Percentiles rank a stretch among this genome's conserved stretches.
phyloP scores from a whole-genome alignment of 1,284 basidiomycete genomes.

The Exobasidium cylindrosporum region DNA sequence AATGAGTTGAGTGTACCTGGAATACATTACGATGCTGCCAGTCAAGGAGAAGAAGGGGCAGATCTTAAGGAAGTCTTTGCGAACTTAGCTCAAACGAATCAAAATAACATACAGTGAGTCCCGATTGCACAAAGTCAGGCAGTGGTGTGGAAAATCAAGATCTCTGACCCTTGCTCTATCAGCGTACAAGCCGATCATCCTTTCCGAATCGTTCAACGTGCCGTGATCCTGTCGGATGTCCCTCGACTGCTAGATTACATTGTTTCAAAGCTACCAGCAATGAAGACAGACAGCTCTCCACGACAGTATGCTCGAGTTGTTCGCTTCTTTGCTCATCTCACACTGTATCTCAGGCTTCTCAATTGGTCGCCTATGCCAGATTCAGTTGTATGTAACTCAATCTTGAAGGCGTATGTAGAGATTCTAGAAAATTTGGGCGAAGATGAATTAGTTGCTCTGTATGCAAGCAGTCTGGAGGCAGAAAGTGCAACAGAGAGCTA shows the following conservation, averaged over 20 bases:
- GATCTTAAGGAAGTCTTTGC: slow-evolving; percentile 41
- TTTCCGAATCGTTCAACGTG: slow-evolving; percentile 79
- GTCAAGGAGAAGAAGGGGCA: slow-evolving; percentile 2
- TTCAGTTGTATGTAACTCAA: slow-evolving; percentile 68
- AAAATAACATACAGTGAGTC: slow-evolving; percentile 29
- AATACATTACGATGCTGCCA: background rate
- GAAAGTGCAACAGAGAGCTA: slow-evolving; percentile 84
- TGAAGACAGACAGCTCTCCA: slow-evolving; percentile 31
- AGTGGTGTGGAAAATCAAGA: no score
- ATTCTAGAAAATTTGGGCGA: slow-evolving; percentile 72
- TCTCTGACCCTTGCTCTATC: background rate
- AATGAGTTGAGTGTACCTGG: slow-evolving; percentile 17
- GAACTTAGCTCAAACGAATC: slow-evolving; percentile 40
- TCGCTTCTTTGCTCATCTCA: slow-evolving; percentile 94
- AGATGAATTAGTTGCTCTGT: slow-evolving; percentile 84
- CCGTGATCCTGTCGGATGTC: slow-evolving; percentile 75
- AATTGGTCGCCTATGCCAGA: slow-evolving; percentile 55
- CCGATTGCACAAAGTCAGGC: background rate
- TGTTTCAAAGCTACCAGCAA: slow-evolving; percentile 37
- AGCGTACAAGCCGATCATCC: slow-evolving; percentile 66
- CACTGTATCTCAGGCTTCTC: slow-evolving; percentile 81
- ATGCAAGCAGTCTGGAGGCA: slow-evolving; percentile 84
- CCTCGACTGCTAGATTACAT: slow-evolving; percentile 56
- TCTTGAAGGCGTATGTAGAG: slow-evolving; percentile 83
- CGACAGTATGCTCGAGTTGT: slow-evolving; percentile 56